Evolutionary conservation across 1,284 basidiomycete species (phyloP).

Genomic region (Rhodotorula sp.): DNA sequence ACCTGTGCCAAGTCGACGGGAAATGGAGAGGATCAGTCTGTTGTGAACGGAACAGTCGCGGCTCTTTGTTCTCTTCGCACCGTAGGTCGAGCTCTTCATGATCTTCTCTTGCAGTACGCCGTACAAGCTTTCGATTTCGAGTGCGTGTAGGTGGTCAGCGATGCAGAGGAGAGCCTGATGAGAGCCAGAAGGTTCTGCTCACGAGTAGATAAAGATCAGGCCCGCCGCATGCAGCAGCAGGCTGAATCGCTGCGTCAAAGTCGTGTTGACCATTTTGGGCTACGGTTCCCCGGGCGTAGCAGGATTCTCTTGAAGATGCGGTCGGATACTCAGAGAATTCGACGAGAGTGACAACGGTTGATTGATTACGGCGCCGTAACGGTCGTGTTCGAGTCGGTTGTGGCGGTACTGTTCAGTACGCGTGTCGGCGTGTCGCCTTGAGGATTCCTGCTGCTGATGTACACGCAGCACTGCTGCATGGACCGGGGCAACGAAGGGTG

Average conservation of each 20-base stretch:
- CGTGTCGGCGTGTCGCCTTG: too few species aligned
- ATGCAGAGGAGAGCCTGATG: background rate
- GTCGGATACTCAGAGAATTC: too few species aligned
- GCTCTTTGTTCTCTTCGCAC: slow-evolving; percentile 4
- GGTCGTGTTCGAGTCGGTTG: too few species aligned
- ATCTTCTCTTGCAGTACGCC: slow-evolving; percentile 43
- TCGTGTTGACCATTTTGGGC: background rate
- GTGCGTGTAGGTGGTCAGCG: background rate
- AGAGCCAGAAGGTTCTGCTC: background rate
- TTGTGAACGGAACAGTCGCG: background rate
- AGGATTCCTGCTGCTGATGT: too few species aligned
- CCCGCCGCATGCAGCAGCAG: slow-evolving; percentile 35
- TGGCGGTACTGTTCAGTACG: too few species aligned
- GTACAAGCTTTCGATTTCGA: slow-evolving; percentile 21
- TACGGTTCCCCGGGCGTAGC: too few species aligned
- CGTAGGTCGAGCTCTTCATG: slow-evolving; percentile 42
- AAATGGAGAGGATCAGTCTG: background rate
- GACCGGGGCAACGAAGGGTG: too few species aligned
- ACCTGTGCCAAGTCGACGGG: slow-evolving; percentile 9
- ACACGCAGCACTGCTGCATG: too few species aligned
- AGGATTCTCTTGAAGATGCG: too few species aligned
- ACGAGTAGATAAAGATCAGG: slow-evolving; percentile 38
- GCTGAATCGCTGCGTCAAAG: background rate
- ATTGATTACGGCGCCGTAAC: too few species aligned
- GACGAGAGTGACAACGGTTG: too few species aligned